Evolutionary conservation across 495 filamentous ascomycete genomes (phyloP), one percentile per base, ranked within the genome.

Genomic region (Penicillium silybi): DNA sequence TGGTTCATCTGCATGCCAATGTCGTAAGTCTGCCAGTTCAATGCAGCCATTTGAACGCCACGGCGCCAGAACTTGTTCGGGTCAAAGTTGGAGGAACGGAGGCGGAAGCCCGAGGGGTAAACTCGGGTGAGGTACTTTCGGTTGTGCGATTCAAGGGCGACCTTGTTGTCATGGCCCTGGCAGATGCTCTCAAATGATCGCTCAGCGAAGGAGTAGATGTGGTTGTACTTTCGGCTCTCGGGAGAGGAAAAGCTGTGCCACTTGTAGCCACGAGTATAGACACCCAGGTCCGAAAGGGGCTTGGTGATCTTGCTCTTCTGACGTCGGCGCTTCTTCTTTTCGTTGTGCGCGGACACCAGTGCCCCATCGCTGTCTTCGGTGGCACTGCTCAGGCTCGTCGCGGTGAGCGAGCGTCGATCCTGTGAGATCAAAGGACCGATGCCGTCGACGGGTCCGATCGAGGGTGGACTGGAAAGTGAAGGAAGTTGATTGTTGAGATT

Each of bases 1-100:
- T 92, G 88, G 59, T 97, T 97, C 64, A 97, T 75, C 65, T 97
- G 91, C 84, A 95, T 90, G 15, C 89, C 87, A 25, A 91, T 77
- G 59, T 97, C 93, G 59, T 93, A 97, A 0, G 92, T 98, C 67
- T 98, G 93, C 93, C 93, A 98, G 67, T 98, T 98, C 54, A 96
- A 76, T 1, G 93, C 93, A 3, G 84, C 89, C 92, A 97, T 96
- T 66, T 97, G 92, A 9, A 96, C 93, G 26, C 93, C 93, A 45
- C 88, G 87, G 41, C 93, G 82, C 93, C 93, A 98, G 67, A 90
- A 93, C 49, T 84, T 82, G 48, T 91, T 78, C 0, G 93, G 93
- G 60, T 97, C 89, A 58, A 96, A 96, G 67, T 98, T 98, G 49
- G 85, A 85, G 6, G 93, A 97, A 29, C 79, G 78, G 32, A 96